Evolutionary conservation across 805 yeast species (phyloP).

Genomic region (Kuraishia hungarica): DNA sequence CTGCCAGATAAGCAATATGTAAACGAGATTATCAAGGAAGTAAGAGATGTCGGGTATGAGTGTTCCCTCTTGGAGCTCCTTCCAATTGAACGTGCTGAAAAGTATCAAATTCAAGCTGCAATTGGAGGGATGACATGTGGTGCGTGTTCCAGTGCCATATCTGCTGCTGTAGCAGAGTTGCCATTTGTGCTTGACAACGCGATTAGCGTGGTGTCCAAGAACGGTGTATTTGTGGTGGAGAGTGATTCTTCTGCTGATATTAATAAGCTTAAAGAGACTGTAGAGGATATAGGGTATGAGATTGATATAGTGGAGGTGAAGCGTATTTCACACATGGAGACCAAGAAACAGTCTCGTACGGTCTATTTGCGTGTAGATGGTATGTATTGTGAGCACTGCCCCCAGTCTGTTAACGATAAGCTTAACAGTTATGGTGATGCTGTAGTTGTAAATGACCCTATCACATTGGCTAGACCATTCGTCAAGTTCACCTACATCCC

Average conservation of each 20-base stretch:
- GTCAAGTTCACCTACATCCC: constrained; percentile 63
- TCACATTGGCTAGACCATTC: constrained; percentile 46
- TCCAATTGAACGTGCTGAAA: constrained; percentile 43
- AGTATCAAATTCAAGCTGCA: constrained; percentile 45
- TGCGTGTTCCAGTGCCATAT: constrained; percentile 52
- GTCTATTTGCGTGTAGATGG: constrained; percentile 51
- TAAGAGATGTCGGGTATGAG: constrained; percentile 38
- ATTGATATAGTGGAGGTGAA: constrained; percentile 36
- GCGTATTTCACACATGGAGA: constrained; percentile 37
- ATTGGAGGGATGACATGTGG: constrained; percentile 75
- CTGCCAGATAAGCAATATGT: constrained; percentile 44
- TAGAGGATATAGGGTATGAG: constrained; percentile 65
- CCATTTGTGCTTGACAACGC: constrained; percentile 46
- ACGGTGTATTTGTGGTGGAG: constrained; percentile 54
- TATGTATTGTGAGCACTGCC: constrained; percentile 68
- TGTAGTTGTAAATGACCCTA: constrained; percentile 44
- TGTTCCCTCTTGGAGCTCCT: constrained; percentile 48
- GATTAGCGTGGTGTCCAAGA: constrained; percentile 50
- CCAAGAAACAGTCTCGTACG: constrained; percentile 41
- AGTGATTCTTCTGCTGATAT: constrained; percentile 26
- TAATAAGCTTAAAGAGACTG: constrained; percentile 33
- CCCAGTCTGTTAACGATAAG: constrained; percentile 41
- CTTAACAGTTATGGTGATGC: constrained; percentile 48
- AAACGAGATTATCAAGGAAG: constrained; percentile 34
- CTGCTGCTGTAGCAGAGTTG: constrained; percentile 33